Base-by-base conservation (phyloP, 352 stramenopile species). In the Phytophthora kernoviae region DNA sequence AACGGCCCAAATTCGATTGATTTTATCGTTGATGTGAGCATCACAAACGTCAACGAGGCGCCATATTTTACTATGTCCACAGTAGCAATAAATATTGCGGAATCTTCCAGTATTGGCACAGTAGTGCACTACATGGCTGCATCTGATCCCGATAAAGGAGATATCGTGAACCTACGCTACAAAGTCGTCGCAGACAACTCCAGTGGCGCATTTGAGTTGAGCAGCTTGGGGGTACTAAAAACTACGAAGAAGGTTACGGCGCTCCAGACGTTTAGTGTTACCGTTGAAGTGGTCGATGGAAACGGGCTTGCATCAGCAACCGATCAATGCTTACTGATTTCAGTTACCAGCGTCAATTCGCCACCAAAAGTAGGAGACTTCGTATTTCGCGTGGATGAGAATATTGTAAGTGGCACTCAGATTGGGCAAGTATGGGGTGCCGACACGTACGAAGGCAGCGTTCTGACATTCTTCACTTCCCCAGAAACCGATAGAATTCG, bases 401-500 rank as follows among this genome's bases (percentile, higher is more conserved):
- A 68, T 43, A 9, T 41, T 5, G 55, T 9, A n/a, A n/a, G 44
- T 42, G 75, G 73, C 4, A 62, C 40, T 5, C 55, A 54, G n/a
- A 61, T 84, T 12, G 77, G 77, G 2, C 52, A 51, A 9, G 73
- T 87, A 0, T 57, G 32, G 15, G 75, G 52, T 1, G 42, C 30
- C 0, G 77, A 87, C 30, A 63, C 66, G 3, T 79, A 79, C 42
- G 24, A 48, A 10, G 66, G 46, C 11, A 84, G 73, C 30, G 57
- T 84, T 8, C 24, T 86, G 4, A 65, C 66, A 17, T 88, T 88
- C 51, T 72, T 60, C 15, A 60, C 70, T 12, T 32, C 73, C 5
- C 76, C 76, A 5, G 53, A 67, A 11, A 74, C 56, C 0, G 39
- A 56, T 9, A 41, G 50, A 20, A 34, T 87, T 27, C 51, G 30